Base-by-base conservation (phyloP, 108 stramenopile genomes). In the Pseudonitzschia delicatissima region DNA sequence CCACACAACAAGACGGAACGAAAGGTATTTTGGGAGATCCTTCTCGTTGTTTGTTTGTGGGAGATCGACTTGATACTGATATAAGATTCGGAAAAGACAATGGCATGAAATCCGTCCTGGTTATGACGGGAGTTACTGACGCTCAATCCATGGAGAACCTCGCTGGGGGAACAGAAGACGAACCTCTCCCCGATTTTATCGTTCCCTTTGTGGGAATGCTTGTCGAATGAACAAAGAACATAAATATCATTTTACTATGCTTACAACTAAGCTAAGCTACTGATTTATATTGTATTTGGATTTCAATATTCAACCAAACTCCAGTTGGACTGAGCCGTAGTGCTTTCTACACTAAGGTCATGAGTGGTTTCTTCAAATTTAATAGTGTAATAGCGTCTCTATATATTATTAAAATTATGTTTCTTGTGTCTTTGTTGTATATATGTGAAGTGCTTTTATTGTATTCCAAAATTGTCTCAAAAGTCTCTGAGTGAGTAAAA, bases 21-120 rank as follows among this genome's bases (percentile, higher is more conserved):
- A 37, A 27, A 3, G 26, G 49, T 18, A 50, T 79, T 51, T 48
- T 64, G 21, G 53, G 90, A 13, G 64, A 85, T 60, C 71, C 63
- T 8, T 49, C 69, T 1, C 73, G 87, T 40, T 81, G 88, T 18
- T 62, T 92, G 40, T 82, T 96, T 64, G 86, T 96, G 35, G 95
- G 95, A 0, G 92, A 96, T 76, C 81, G 95, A n/a, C 79, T 96
- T 8, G 91, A 94, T 64, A 96, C 95, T 1, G 95, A 96, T 67
- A 78, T 92, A 35, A 69, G 62, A 67, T 91, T 93, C 69, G 95
- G 86, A 17, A 77, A 77, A 27, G 79, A 78, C 25, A 74, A 80
- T 35, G 77, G 84, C 25, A 90, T 87, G 86, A 68, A 73, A 47
- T 77, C 83, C 44, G 72, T 74, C 0, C 77, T 96, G 28, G 95